phyloP scores from a whole-genome alignment of 306 rosid genomes.

The Cotoneaster glaucophyllus region DNA sequence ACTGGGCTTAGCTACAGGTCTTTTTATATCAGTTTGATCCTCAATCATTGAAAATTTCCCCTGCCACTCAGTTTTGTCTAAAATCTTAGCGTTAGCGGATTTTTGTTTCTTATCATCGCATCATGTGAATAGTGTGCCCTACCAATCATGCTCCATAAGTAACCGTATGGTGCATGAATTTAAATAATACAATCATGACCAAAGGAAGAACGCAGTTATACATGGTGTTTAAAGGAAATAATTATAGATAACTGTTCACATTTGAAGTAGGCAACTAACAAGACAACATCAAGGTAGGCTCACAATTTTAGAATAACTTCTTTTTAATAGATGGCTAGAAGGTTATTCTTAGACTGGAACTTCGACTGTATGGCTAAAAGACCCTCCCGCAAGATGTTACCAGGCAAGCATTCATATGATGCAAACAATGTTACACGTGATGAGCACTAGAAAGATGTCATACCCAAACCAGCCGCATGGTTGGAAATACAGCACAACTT shows the following conservation, averaged over 20 bases:
- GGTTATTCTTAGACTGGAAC: not conserved
- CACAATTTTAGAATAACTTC: not conserved
- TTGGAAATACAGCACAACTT: slow-evolving; percentile 80
- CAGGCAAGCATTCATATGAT: not conserved
- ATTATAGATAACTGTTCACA: not conserved
- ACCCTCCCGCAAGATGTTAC: not conserved
- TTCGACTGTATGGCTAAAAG: not conserved
- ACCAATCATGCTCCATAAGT: not conserved
- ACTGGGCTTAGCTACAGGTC: not conserved
- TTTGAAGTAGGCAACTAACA: not conserved
- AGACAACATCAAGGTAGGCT: not conserved
- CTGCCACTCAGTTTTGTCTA: not conserved
- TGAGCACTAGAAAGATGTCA: slow-evolving; percentile 3
- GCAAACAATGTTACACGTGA: not conserved
- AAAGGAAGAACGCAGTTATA: not conserved
- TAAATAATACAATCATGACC: not conserved
- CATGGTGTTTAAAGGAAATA: not conserved
- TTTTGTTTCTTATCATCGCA: not conserved
- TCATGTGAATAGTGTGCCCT: not conserved
- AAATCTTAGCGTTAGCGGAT: not conserved
- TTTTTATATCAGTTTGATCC: not conserved
- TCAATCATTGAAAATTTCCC: not conserved
- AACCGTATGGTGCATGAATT: not conserved
- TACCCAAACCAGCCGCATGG: slow-evolving; percentile 99
- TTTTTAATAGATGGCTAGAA: not conserved